These are phyloP conservation scores for Lagenaria siceraria DNA, from an alignment of 306 rosid genomes.

Conservation along the genomic window DNA sequence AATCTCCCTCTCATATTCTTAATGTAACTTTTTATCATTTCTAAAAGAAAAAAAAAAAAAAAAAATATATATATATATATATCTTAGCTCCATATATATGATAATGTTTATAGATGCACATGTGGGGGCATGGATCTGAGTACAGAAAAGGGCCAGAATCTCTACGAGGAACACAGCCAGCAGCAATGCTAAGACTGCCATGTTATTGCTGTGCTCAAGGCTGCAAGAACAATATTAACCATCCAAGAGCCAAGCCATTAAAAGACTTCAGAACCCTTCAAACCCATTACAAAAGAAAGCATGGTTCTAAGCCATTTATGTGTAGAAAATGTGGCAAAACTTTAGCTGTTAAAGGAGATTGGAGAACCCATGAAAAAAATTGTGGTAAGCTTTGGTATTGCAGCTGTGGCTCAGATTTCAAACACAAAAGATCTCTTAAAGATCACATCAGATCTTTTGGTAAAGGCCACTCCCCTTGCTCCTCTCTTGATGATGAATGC, in stretches of 20 bases:
- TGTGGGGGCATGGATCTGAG: constrained; percentile 99
- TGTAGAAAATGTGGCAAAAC: constrained; percentile 80
- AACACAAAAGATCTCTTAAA: constrained; percentile 87
- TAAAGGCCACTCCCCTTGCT: constrained; percentile 46
- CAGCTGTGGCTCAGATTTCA: constrained; percentile 88
- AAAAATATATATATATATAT: too few relatives aligned
- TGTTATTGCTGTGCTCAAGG: constrained; percentile 90
- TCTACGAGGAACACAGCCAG: constrained; percentile 81
- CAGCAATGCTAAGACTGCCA: constrained; percentile 87
- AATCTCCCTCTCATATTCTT: background rate
- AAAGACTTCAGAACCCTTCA: constrained; percentile 94
- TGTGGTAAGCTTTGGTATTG: constrained; percentile 97
- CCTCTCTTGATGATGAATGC: constrained; percentile 45
- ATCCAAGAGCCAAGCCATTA: constrained; percentile 82
- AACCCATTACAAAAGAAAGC: constrained; percentile 93
- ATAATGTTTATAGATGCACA: constrained; percentile 53
- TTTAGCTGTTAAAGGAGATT: constrained; percentile 88
- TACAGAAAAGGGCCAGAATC: constrained; percentile 87
- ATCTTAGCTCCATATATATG: background rate
- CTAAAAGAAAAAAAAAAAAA: too few relatives aligned
- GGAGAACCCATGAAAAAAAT: constrained; percentile 97
- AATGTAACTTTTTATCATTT: too few relatives aligned
- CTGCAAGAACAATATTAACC: constrained; percentile 94
- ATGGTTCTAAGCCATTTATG: constrained; percentile 68
- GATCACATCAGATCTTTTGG: constrained; percentile 85